These are phyloP conservation scores for Backusella sp. DNA, from an alignment of 192 early-diverging fungal genomes.

Conservation along the genomic window DNA sequence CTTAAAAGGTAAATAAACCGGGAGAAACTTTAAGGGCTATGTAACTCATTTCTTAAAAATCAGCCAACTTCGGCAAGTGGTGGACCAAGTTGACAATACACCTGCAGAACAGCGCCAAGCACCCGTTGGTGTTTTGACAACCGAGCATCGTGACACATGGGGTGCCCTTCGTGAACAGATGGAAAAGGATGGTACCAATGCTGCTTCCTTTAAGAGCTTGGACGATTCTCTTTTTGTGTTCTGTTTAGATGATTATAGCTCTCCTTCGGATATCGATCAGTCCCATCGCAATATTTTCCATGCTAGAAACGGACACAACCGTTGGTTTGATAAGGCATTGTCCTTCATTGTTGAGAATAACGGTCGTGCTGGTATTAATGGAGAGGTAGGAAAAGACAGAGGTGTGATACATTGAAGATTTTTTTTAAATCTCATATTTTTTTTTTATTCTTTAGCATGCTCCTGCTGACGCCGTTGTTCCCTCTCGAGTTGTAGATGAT, in stretches of 20 bases:
- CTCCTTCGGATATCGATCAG: constrained; percentile 57
- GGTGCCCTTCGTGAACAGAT: constrained; percentile 54
- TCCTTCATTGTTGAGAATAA: constrained; percentile 83
- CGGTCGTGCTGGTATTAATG: constrained; percentile 89
- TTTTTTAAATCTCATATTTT: neutral
- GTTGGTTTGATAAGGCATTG: constrained; percentile 98
- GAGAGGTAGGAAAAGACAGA: constrained; percentile 57
- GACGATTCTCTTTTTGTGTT: constrained; percentile 84
- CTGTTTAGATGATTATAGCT: constrained; percentile 80
- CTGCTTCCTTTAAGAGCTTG: constrained; percentile 57
- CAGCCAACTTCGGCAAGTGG: constrained; percentile 44
- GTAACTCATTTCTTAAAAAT: neutral
- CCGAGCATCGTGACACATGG: constrained; percentile 89
- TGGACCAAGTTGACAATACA: constrained; percentile 43
- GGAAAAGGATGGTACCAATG: constrained; percentile 46
- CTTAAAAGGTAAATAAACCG: constrained; percentile 41
- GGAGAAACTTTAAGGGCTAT: neutral
- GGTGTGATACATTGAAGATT: neutral
- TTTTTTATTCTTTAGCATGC: constrained; percentile 60
- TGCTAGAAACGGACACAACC: constrained; percentile 72
- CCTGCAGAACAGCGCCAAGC: constrained; percentile 47
- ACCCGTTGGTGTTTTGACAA: constrained; percentile 79
- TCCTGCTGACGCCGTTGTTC: constrained; percentile 89
- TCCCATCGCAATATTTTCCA: constrained; percentile 79
- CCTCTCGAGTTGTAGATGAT: constrained; percentile 77